Conservation (phyloP, 2,329 filamentous ascomycete genomes). For the Cytospora paraplurivora region DNA sequence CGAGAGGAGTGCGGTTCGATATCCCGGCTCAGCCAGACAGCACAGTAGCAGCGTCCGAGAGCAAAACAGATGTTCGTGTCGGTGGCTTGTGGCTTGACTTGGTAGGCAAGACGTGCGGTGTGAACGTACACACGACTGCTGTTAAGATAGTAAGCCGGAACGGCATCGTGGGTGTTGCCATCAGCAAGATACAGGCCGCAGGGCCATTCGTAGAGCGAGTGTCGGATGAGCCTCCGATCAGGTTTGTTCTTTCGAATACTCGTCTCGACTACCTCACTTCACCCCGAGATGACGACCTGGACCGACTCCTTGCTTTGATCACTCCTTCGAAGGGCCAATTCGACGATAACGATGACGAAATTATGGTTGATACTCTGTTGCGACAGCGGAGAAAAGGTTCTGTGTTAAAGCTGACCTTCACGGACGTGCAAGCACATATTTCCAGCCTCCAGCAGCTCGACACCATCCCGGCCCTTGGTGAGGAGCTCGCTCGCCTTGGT, state of each 20-base stretch:
- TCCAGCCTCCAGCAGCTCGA: conserved; percentile 65
- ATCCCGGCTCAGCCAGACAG: conserved; percentile 54
- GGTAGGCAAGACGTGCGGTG: conserved; percentile 74
- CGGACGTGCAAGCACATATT: conserved; percentile 64
- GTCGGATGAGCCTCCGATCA: conserved; percentile 60
- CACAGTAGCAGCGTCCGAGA: conserved; percentile 49
- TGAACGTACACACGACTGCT: conserved; percentile 75
- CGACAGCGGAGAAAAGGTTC: conserved; percentile 85
- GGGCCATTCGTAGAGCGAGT: conserved; percentile 66
- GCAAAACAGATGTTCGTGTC: conserved; percentile 76
- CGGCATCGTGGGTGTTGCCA: conserved; percentile 69
- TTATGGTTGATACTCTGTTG: conserved; percentile 88
- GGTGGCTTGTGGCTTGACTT: conserved; percentile 76
- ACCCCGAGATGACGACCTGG: conserved; percentile 79
- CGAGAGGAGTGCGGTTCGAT: conserved; percentile 61
- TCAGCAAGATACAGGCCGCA: conserved; percentile 73
- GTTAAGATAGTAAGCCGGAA: conserved; percentile 79
- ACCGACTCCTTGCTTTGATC: conserved; percentile 79
- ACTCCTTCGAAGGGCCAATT: conserved; percentile 92
- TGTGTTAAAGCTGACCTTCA: conserved; percentile 71
- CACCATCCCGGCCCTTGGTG: conserved; percentile 69
- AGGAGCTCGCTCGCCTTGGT: conserved; percentile 79
- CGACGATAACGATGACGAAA: conserved; percentile 82
- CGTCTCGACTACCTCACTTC: conserved; percentile 71
- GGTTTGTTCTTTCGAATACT: conserved; percentile 65